phyloP scores from a whole-genome alignment of 176 grass and related monocot genomes.

The Ampelocalamus luodianensis region DNA sequence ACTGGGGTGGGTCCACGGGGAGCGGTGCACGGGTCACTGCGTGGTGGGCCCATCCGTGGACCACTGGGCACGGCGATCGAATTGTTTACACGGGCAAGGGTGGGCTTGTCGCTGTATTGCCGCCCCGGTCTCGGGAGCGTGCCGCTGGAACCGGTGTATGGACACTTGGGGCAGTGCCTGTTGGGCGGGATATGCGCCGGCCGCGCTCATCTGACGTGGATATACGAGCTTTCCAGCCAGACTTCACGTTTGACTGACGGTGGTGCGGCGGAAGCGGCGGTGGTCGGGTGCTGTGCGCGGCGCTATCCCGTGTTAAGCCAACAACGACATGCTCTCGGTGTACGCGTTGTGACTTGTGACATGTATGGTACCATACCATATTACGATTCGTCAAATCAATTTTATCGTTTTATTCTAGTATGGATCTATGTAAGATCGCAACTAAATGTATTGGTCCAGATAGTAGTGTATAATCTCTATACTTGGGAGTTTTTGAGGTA shows the following conservation, averaged over 20 bases:
- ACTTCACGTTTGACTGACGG: not conserved
- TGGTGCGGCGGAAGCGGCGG: no score
- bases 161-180: not conserved
- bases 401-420: no score
- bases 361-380: no score
- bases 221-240: not conserved
- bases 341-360: no score
- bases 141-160: not conserved
- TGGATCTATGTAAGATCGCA: no score
- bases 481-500: no score
- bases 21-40: not conserved
- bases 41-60: not conserved
- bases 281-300: not conserved
- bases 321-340: no score
- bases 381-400: no score
- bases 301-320: no score
- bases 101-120: conserved; percentile 15
- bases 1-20: not conserved
- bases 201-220: not conserved
- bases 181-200: not conserved
- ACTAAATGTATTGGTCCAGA: no score
- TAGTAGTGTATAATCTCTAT: no score
- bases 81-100: conserved; percentile 9
- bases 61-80: not conserved
- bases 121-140: not conserved